These are phyloP conservation scores for Adansonia gregorii DNA, from an alignment of 441 rosid genomes.

Conservation along the genomic window DNA sequence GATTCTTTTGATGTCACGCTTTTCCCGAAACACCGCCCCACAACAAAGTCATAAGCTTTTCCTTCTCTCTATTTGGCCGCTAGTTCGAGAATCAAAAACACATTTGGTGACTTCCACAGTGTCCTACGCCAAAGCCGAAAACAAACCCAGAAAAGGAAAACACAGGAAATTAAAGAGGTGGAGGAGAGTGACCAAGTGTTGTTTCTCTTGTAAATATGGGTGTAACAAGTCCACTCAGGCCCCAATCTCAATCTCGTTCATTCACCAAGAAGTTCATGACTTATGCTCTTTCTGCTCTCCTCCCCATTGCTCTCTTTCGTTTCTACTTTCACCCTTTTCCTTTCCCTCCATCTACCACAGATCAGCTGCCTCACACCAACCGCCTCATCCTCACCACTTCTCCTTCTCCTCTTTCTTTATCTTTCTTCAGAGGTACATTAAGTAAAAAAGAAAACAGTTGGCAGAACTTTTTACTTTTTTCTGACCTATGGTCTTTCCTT, in stretches of 20 bases:
- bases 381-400: slow-evolving; percentile 32
- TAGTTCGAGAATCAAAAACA: not conserved
- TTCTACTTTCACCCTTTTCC: slow-evolving; percentile 57
- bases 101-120: not conserved
- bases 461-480: slow-evolving; percentile 10
- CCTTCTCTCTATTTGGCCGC: not conserved
- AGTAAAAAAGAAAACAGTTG: not conserved
- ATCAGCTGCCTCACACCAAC: slow-evolving; percentile 29
- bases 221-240: slow-evolving; percentile 36
- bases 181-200: not conserved
- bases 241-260: slow-evolving; percentile 34
- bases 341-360: slow-evolving; percentile 38
- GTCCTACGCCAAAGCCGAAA: not conserved
- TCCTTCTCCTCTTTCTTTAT: slow-evolving; percentile 30
- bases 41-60: too few relatives aligned
- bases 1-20: slow-evolving; percentile 19
- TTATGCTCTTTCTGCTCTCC: slow-evolving; percentile 47
- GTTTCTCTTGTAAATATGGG: slow-evolving; percentile 35
- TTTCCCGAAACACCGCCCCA: not conserved
- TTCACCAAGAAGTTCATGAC: slow-evolving; percentile 49
- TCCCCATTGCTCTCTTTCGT: slow-evolving; percentile 62
- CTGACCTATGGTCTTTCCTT: not conserved
- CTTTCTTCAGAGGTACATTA: slow-evolving; percentile 42
- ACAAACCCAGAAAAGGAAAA: not conserved
- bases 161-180: not conserved